These are phyloP conservation scores for Rhododendron williamsianum DNA, from an alignment of 148 eudicot species.

Conservation along the genomic window DNA sequence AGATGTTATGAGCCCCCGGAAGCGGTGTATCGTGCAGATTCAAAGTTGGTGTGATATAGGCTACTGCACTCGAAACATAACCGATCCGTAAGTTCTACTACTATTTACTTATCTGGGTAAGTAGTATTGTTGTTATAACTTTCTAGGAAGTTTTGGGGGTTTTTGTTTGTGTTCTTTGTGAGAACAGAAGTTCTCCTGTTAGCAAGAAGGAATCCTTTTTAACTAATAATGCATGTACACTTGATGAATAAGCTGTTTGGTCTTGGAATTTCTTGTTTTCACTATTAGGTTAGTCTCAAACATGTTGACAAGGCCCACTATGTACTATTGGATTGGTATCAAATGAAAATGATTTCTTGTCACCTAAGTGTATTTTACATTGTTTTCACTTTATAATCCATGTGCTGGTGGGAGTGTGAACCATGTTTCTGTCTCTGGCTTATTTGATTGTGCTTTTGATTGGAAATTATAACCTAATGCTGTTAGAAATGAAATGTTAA, in stretches of 20 bases:
- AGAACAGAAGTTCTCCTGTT: constrained; percentile 39
- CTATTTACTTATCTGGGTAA: neutral
- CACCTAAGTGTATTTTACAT: neutral
- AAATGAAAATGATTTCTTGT: neutral
- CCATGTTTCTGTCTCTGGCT: neutral
- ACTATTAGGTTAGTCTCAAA: neutral
- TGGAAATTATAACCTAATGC: neutral
- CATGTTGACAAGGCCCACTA: neutral
- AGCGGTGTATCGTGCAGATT: neutral
- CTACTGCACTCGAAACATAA: neutral
- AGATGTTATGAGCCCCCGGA: neutral
- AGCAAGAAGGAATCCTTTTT: neutral
- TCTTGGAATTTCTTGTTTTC: neutral
- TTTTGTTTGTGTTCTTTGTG: constrained; percentile 11
- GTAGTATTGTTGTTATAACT: neutral
- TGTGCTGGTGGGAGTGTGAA: neutral
- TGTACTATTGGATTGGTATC: neutral
- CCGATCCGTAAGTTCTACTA: neutral
- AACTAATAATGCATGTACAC: neutral
- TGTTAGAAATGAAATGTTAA: neutral
- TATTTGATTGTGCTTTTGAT: neutral
- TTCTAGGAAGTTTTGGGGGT: neutral
- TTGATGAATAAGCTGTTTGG: neutral
- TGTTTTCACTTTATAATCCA: neutral
- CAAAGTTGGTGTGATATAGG: neutral